Evolutionary conservation across 176 grass and related monocot species (phyloP).

Genomic region (Ensete glaucum): DNA sequence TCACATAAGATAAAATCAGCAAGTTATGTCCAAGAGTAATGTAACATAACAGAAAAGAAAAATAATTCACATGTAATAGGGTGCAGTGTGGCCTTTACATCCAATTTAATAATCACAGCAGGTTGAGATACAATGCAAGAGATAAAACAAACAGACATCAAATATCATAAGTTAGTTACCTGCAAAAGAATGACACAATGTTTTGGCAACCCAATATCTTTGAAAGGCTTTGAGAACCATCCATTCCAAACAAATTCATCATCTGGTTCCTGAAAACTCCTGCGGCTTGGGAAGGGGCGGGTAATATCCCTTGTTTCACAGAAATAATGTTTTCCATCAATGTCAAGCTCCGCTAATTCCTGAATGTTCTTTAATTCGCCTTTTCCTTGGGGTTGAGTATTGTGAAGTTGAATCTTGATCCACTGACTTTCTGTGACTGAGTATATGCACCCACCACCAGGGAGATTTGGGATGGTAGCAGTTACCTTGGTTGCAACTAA

Average conservation of each 20-base stretch:
- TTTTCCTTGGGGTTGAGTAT: constrained; percentile 69
- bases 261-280: constrained; percentile 51
- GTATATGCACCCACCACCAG: constrained; percentile 70
- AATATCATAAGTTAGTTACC: constrained; percentile 12
- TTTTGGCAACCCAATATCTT: constrained; percentile 63
- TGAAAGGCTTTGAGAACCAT: constrained; percentile 91
- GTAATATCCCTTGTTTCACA: constrained; percentile 96
- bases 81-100: background rate
- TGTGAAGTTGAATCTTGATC: constrained; percentile 84
- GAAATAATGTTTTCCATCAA: constrained; percentile 94
- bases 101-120: background rate
- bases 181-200: constrained; percentile 86
- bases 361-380: constrained; percentile 66
- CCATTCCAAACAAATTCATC: constrained; percentile 91
- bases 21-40: background rate
- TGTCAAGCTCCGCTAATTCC: constrained; percentile 78
- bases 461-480: constrained; percentile 44
- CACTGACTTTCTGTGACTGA: constrained; percentile 72
- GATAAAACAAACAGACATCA: background rate
- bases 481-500: constrained; percentile 68
- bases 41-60: background rate
- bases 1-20: background rate
- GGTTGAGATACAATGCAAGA: background rate
- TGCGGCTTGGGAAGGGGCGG: constrained; percentile 68
- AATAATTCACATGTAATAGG: background rate